Conservation (phyloP, 2,329 filamentous ascomycete genomes). For the Ceratocystis smalleyi region DNA sequence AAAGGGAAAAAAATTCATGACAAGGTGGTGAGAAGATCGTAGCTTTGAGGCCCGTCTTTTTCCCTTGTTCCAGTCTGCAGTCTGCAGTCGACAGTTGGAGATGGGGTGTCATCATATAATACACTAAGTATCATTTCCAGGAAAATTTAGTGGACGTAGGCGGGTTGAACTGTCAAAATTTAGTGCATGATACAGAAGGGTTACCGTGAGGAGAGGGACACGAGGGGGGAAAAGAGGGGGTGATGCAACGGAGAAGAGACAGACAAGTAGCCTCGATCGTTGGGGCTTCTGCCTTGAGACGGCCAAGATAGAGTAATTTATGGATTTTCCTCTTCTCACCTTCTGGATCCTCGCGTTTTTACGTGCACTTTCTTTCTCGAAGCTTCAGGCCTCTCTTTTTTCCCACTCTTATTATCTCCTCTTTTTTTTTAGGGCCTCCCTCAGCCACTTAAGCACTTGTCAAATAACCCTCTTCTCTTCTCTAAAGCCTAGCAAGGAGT, state of each 20-base stretch:
- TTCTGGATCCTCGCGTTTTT: neutral
- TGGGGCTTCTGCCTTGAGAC: neutral
- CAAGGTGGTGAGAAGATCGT: neutral
- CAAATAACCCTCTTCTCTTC: neutral
- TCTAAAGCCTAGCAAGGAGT: too few species aligned
- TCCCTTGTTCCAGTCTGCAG: too few species aligned
- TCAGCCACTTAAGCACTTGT: neutral
- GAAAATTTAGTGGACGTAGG: neutral
- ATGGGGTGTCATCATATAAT: neutral
- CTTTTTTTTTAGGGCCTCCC: neutral
- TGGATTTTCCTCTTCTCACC: neutral
- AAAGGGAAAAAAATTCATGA: neutral
- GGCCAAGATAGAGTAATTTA: neutral
- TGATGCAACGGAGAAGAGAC: neutral
- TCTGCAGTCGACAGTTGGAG: neutral
- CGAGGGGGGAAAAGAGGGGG: neutral
- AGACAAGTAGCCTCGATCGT: neutral
- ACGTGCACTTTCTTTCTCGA: neutral
- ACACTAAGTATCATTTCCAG: too few species aligned
- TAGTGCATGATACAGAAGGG: neutral
- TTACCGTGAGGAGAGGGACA: neutral
- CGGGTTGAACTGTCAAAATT: neutral
- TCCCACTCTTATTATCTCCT: neutral
- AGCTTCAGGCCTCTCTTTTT: conserved; percentile 4
- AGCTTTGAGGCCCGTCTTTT: neutral